Evolutionary conservation across 257 asterid genomes (phyloP), one percentile per base, ranked within the genome.

Genomic region (Gentiana dahurica): DNA sequence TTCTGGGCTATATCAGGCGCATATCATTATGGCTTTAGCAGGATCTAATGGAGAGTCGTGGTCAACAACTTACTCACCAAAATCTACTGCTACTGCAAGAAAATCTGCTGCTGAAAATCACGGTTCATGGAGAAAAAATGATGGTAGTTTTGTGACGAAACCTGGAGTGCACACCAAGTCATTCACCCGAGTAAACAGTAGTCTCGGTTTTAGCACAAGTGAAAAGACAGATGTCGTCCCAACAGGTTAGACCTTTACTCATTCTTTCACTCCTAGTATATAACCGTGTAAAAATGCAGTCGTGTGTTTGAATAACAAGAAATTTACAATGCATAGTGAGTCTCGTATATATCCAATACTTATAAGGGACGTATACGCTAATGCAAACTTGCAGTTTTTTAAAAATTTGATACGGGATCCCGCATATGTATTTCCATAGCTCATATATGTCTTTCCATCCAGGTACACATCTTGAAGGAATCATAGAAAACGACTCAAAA

Each of bases 11-110:
- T 68, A 59, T 70, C 84, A 86, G 97, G 97, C 95, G 59, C 94
- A 89, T 63, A 81, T 83, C 43, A 89, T 89, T 77, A 85, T 89
- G 94, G 79, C 91, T 7, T 72, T 89, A 55, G 95, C 97, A 33
- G 94, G 95, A 61, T 85, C 91, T 2, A 85, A 77, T 8, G 95
- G 97, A 71, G 97, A 94, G 64, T 85, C 91, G 35, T 85, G 95
- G 97, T 86, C 94, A 10, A 86, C 97, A 34, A 72, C 80, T 33
- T 83, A 79, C 44, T 66, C 59, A 34, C 72, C 87, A 33, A 83
- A 79, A 61, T 57, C 76, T 5, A 37, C 69, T 10, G 63, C 41
- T 41, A 24, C 24, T 24, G 24, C 24, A 24, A 76, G 68, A 67
- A 77, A 79, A 34, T 66, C 77, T 55, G 53, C 71, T 4, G 82